Evolutionary conservation across 2,329 filamentous ascomycete genomes (phyloP).

Genomic region (Aspergillus latus): DNA sequence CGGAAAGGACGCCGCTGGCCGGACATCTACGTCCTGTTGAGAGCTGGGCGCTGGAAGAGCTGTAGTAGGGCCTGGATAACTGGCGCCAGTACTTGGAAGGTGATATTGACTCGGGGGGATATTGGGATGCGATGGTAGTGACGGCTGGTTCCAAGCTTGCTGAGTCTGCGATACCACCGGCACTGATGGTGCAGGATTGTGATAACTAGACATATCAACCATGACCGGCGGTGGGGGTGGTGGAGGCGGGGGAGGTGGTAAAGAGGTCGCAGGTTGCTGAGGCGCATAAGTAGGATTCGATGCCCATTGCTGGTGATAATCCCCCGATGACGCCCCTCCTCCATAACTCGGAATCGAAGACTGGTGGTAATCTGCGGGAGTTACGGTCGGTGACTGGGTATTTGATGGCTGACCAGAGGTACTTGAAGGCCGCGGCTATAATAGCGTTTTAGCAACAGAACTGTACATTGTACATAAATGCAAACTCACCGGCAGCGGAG

Average conservation of each 20-base stretch:
- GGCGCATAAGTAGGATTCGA: conserved; percentile 25
- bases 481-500: conserved; percentile 40
- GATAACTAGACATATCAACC: conserved; percentile 29
- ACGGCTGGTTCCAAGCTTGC: conserved; percentile 27
- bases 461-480: not conserved
- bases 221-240: conserved; percentile 34
- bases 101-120: conserved; percentile 24
- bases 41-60: not conserved
- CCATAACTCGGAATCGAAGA: conserved; percentile 21
- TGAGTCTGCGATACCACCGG: conserved; percentile 23
- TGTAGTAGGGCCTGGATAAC: not conserved
- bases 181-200: conserved; percentile 23
- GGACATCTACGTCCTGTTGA: not conserved
- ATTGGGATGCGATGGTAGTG: conserved; percentile 33
- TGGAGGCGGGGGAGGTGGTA: conserved; percentile 43
- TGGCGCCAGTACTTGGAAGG: not conserved
- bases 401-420: conserved; percentile 22
- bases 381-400: conserved; percentile 21
- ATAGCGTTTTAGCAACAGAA: conserved; percentile 10
- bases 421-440: conserved; percentile 40
- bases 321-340: conserved; percentile 8
- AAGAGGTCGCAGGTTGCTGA: conserved; percentile 22
- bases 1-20: not conserved
- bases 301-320: conserved; percentile 23
- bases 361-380: conserved; percentile 22